Evolutionary conservation across 75 land plant genomes (phyloP).

Genomic region (Gnetum montanum): DNA sequence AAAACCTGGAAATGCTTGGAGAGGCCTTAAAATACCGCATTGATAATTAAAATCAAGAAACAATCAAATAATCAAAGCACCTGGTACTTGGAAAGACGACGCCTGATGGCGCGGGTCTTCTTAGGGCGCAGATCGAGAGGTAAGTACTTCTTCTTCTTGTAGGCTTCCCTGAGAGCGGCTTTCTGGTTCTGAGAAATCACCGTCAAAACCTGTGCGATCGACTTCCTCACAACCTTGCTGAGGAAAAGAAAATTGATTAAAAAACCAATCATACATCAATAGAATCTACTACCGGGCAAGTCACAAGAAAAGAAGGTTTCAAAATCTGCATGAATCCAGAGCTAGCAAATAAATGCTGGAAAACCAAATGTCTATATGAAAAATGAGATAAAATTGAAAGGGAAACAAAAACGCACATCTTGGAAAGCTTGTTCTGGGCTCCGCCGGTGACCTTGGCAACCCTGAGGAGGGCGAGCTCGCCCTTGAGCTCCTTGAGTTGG

Average conservation of each 20-base stretch:
- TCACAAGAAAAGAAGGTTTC: too few relatives aligned
- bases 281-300: too few relatives aligned
- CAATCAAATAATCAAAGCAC: not conserved
- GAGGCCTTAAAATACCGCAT: not conserved
- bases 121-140: constrained; percentile 37
- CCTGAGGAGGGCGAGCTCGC: constrained; percentile 42
- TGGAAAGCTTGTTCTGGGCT: constrained; percentile 58
- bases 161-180: constrained; percentile 34
- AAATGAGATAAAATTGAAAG: not conserved
- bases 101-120: constrained; percentile 44
- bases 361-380: not conserved
- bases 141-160: constrained; percentile 32
- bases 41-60: not conserved
- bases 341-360: not conserved
- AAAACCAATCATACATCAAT: too few relatives aligned
- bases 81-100: constrained; percentile 50
- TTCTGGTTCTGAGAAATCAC: constrained; percentile 52
- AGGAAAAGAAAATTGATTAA: too few relatives aligned
- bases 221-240: constrained; percentile 55
- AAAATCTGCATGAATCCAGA: not conserved
- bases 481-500: constrained; percentile 41
- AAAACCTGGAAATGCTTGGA: not conserved
- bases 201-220: constrained; percentile 42
- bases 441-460: constrained; percentile 60
- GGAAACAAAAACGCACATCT: constrained; percentile 17